Evolutionary conservation across 768 basidiomycete species (phyloP).

Genomic region (Mycena venus): DNA sequence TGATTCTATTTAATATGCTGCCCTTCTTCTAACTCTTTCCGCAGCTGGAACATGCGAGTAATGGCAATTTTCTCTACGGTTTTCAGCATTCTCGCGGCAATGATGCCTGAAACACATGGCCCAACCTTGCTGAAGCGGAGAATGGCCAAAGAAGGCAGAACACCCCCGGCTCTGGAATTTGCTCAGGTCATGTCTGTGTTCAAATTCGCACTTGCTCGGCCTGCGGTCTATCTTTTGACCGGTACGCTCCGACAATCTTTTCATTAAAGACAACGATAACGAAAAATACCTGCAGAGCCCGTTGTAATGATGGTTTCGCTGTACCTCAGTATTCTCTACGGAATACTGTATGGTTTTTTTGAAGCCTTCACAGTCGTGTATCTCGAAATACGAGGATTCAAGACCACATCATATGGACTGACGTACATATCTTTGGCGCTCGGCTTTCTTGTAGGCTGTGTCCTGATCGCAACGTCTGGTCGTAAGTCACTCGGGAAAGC

Average conservation of each 20-base stretch:
- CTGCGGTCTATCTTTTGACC: constrained; percentile 29
- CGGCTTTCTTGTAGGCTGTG: constrained; percentile 20
- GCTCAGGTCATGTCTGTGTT: constrained; percentile 18
- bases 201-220: constrained; percentile 15
- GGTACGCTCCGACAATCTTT: neutral
- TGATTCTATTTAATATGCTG: neutral
- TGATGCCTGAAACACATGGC: constrained; percentile 31
- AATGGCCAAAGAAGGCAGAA: constrained; percentile 9
- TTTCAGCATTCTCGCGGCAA: constrained; percentile 23
- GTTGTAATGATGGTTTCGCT: constrained; percentile 32
- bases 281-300: constrained; percentile 15
- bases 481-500: constrained; percentile 10
- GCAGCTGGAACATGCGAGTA: constrained; percentile 32
- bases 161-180: constrained; percentile 1
- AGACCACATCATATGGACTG: constrained; percentile 25
- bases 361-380: constrained; percentile 29
- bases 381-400: constrained; percentile 28
- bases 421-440: constrained; percentile 31
- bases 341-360: constrained; percentile 34
- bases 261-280: no score
- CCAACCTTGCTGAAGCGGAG: constrained; percentile 29
- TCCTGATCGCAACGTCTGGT: constrained; percentile 11
- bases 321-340: constrained; percentile 30
- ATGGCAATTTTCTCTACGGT: constrained; percentile 30
- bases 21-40: neutral